phyloP scores from a whole-genome alignment of 768 basidiomycete genomes.

The Gymnopilus junonius region DNA sequence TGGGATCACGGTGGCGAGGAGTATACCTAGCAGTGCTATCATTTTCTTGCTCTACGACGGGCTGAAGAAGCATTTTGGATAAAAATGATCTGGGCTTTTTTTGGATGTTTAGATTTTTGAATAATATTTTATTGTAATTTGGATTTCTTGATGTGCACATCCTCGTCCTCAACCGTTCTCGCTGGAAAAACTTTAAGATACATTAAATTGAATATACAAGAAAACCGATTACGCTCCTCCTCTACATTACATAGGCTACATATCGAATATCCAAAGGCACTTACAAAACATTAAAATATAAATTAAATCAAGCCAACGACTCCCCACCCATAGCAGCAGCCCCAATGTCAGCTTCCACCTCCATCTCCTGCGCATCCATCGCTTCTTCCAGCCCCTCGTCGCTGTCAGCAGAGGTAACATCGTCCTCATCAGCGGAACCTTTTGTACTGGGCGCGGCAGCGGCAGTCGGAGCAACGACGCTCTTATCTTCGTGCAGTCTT shows the following conservation, averaged over 20 bases:
- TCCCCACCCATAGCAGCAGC: not conserved
- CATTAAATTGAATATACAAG: not conserved
- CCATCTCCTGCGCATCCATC: constrained; percentile 6
- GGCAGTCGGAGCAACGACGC: too few relatives aligned
- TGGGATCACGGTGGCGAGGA: constrained; percentile 83
- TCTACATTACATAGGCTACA: not conserved
- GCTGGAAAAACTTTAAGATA: not conserved
- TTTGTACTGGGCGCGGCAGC: too few relatives aligned
- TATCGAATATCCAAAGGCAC: not conserved
- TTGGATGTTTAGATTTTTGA: not conserved
- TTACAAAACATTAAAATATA: not conserved
- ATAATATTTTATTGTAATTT: not conserved
- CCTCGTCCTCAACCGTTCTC: too few relatives aligned
- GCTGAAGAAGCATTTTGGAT: constrained; percentile 49
- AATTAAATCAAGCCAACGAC: not conserved
- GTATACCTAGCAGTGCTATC: constrained; percentile 84
- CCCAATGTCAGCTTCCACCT: constrained; percentile 9
- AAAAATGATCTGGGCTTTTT: too few relatives aligned
- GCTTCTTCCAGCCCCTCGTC: constrained; percentile 12
- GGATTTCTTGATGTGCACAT: too few relatives aligned
- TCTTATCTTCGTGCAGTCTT: too few relatives aligned
- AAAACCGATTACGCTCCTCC: not conserved
- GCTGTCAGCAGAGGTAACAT: not conserved
- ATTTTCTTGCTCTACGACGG: constrained; percentile 92
- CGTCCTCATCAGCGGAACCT: too few relatives aligned